Evolutionary conservation across 139 green algal species (phyloP).

Genomic region (Spirogloea muscicola): DNA sequence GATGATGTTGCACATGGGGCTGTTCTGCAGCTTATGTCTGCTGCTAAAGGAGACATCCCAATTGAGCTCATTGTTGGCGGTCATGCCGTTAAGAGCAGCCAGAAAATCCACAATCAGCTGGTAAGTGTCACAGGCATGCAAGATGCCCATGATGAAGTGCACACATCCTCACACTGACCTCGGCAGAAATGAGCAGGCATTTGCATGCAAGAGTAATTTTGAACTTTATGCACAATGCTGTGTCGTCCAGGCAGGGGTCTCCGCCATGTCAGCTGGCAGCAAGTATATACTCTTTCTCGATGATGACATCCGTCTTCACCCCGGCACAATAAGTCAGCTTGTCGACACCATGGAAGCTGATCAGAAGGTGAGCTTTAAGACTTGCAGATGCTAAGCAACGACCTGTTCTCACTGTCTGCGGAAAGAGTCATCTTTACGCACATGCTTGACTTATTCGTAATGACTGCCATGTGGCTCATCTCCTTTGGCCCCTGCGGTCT

Average conservation of each 20-base stretch:
- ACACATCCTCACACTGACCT: too few species aligned
- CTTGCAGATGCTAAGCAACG: neutral
- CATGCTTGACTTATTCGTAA: too few species aligned
- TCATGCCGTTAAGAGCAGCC: conserved; percentile 31
- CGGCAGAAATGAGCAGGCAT: too few species aligned
- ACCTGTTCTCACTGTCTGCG: too few species aligned
- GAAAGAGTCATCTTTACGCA: too few species aligned
- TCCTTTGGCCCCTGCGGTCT: too few species aligned
- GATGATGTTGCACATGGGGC: conserved; percentile 12
- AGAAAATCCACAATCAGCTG: conserved; percentile 51
- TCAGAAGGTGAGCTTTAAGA: conserved; percentile 16
- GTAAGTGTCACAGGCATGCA: neutral
- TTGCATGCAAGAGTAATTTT: too few species aligned
- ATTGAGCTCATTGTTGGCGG: conserved; percentile 18
- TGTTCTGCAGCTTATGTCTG: neutral
- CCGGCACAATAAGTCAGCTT: conserved; percentile 57
- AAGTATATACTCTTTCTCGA: conserved; percentile 85
- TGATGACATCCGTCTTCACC: conserved; percentile 83
- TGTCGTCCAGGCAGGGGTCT: conserved; percentile 28
- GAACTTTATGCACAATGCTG: too few species aligned
- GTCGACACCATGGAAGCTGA: conserved; percentile 65
- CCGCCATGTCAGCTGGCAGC: neutral
- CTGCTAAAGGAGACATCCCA: too few species aligned
- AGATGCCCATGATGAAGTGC: too few species aligned
- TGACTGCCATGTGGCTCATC: too few species aligned